Conservation (phyloP, 2,329 filamentous ascomycete genomes). For the Fusarium sp. region DNA sequence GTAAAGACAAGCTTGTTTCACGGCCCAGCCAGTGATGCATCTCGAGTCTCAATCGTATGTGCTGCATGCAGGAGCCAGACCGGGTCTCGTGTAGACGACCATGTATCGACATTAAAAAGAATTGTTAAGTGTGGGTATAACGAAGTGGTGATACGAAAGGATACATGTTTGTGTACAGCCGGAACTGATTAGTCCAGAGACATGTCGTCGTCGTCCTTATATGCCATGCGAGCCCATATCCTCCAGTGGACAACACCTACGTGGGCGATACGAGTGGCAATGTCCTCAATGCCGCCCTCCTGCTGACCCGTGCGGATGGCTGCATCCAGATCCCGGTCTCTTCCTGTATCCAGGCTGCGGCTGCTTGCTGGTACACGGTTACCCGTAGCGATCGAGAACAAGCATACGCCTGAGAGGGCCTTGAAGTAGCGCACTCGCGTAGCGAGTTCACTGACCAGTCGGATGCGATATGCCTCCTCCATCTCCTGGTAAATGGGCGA, state of each 20-base stretch:
- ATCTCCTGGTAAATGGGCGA: constrained; percentile 62
- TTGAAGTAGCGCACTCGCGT: constrained; percentile 66
- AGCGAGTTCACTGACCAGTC: constrained; percentile 62
- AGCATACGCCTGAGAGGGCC: constrained; percentile 63
- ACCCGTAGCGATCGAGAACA: constrained; percentile 69
- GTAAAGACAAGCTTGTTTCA: constrained; percentile 15
- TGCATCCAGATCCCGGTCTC: constrained; percentile 52
- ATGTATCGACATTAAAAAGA: constrained; percentile 42
- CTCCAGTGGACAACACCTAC: constrained; percentile 90
- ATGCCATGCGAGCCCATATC: constrained; percentile 84
- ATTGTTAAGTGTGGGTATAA: constrained; percentile 37
- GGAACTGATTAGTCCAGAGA: constrained; percentile 47
- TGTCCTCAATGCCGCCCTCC: constrained; percentile 70
- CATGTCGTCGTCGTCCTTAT: constrained; percentile 62
- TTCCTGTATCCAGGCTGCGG: constrained; percentile 52
- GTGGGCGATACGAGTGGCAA: constrained; percentile 84
- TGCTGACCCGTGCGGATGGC: constrained; percentile 60
- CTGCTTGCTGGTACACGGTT: constrained; percentile 58
- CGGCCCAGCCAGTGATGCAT: constrained; percentile 37
- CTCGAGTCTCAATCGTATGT: constrained; percentile 9
- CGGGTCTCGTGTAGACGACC: constrained; percentile 18
- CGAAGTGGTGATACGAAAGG: constrained; percentile 26
- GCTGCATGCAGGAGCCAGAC: constrained; percentile 15
- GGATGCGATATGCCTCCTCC: constrained; percentile 63
- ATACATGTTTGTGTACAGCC: constrained; percentile 18